These are phyloP conservation scores for Leucocoprinus leucothites DNA, from an alignment of 768 basidiomycete species.

Conservation along the genomic window DNA sequence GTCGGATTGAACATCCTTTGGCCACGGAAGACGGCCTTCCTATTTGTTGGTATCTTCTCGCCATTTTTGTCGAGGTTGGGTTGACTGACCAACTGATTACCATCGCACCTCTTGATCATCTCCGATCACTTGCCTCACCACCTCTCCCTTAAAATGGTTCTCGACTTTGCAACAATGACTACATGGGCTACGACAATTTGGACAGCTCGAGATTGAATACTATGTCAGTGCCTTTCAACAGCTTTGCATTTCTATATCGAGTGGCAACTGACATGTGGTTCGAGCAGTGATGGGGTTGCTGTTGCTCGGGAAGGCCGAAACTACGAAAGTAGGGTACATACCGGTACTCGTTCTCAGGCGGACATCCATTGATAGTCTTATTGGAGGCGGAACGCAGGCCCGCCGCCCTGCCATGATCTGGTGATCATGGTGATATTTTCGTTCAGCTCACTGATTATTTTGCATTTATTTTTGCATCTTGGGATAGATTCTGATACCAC, in stretches of 20 bases:
- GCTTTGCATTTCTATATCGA: constrained; percentile 11
- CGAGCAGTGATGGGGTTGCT: background rate
- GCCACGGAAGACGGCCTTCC: constrained; percentile 81
- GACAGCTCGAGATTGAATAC: constrained; percentile 92
- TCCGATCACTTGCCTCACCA: background rate
- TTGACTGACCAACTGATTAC: constrained; percentile 8
- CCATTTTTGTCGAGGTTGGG: constrained; percentile 8
- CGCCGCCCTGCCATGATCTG: background rate
- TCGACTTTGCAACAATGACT: too few species aligned
- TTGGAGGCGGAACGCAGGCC: background rate
- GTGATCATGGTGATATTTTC: constrained; percentile 9
- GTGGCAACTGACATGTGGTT: background rate
- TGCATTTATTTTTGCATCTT: background rate
- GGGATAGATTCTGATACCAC: background rate
- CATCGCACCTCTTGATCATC: background rate
- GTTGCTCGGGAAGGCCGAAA: background rate
- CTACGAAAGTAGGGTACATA: background rate
- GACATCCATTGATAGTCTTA: background rate
- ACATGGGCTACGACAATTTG: too few species aligned
- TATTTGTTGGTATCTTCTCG: constrained; percentile 69
- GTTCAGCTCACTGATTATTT: background rate
- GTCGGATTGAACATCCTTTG: constrained; percentile 84
- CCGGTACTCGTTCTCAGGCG: constrained; percentile 3
- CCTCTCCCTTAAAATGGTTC: background rate
- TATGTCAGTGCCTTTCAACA: constrained; percentile 53